These are phyloP conservation scores for Lojkania enalia DNA, from an alignment of 2,329 filamentous ascomycete genomes.

Conservation along the genomic window DNA sequence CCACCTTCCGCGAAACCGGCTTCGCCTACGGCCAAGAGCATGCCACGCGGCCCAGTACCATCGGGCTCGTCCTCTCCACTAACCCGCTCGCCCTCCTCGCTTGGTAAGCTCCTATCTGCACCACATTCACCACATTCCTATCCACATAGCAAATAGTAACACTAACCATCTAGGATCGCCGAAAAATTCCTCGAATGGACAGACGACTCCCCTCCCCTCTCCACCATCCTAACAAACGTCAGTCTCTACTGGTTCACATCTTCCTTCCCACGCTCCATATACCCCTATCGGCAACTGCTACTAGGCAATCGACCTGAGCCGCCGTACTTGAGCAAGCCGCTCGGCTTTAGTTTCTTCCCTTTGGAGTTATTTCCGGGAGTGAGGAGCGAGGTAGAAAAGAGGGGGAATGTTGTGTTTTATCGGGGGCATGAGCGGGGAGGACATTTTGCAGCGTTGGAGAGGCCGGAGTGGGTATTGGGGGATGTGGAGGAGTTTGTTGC, in stretches of 20 bases:
- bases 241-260: conserved; percentile 62
- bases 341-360: conserved; percentile 51
- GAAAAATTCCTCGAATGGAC: conserved; percentile 62
- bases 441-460: conserved; percentile 58
- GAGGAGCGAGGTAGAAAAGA: conserved; percentile 42
- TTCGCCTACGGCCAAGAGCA: conserved; percentile 59
- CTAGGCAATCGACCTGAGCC: conserved; percentile 12
- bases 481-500: conserved; percentile 53
- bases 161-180: conserved; percentile 46
- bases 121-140: background rate
- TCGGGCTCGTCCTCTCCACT: conserved; percentile 58
- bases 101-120: conserved; percentile 44
- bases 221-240: conserved; percentile 56
- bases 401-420: conserved; percentile 45
- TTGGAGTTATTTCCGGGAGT: conserved; percentile 47
- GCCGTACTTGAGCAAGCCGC: conserved; percentile 39
- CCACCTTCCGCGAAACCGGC: conserved; percentile 47
- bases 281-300: conserved; percentile 50
- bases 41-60: conserved; percentile 58
- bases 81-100: conserved; percentile 61
- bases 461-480: conserved; percentile 45
- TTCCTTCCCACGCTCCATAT: conserved; percentile 53
- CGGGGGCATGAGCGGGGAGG: conserved; percentile 52
- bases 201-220: conserved; percentile 49
- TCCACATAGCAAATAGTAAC: conserved; percentile 1